Conservation (phyloP, 176 grass and related monocot species). For the Bothriochloa decipiens region DNA sequence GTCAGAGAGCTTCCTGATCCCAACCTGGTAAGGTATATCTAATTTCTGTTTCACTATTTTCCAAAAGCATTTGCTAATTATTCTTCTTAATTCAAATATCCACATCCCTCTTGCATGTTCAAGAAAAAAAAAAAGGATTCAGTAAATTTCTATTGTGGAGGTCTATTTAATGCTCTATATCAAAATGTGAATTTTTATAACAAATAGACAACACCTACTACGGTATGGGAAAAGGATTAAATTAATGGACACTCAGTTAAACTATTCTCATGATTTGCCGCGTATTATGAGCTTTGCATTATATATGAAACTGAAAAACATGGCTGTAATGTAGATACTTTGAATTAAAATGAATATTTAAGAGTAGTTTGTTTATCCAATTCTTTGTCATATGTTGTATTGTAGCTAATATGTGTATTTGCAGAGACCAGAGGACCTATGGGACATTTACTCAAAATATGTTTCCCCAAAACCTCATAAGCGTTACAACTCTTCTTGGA, state of each 20-base stretch:
- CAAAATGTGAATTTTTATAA: neutral
- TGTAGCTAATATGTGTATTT: slow-evolving; percentile 42
- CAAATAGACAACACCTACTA: neutral
- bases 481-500: slow-evolving; percentile 84
- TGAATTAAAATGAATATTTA: slow-evolving; percentile 4
- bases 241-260: slow-evolving; percentile 1
- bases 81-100: neutral
- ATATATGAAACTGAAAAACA: neutral
- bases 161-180: neutral
- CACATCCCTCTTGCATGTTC: neutral
- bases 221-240: neutral
- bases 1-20: slow-evolving; percentile 98
- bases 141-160: neutral
- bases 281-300: slow-evolving; percentile 12
- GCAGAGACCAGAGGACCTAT: slow-evolving; percentile 91
- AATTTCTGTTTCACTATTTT: slow-evolving; percentile 48
- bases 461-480: slow-evolving; percentile 97
- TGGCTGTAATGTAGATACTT: neutral
- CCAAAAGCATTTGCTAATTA: slow-evolving; percentile 10
- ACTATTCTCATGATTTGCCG: slow-evolving; percentile 1
- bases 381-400: slow-evolving; percentile 27
- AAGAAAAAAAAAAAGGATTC: neutral
- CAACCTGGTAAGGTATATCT: slow-evolving; percentile 97
- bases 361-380: neutral
- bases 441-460: slow-evolving; percentile 72